Conservation (phyloP, 192 early-diverging fungal species). For the Ambispora gerdemannii region DNA sequence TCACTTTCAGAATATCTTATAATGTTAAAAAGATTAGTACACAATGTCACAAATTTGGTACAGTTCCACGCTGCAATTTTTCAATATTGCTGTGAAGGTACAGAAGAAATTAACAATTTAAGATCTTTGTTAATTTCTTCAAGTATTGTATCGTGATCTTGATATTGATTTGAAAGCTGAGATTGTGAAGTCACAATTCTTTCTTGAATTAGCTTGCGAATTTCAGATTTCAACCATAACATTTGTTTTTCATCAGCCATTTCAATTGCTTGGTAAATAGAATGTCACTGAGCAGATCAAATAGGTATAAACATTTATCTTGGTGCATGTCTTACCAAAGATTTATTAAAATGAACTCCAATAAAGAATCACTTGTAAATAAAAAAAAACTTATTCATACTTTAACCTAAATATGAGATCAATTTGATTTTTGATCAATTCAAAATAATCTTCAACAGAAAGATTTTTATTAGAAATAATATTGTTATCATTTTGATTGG, state of each 20-base stretch:
- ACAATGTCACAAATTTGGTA: conserved; percentile 2
- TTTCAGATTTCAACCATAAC: not conserved
- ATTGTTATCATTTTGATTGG: too few relatives aligned
- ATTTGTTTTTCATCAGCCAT: not conserved
- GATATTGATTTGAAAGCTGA: conserved; percentile 15
- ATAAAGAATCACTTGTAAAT: conserved; percentile 19
- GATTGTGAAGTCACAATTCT: conserved; percentile 10
- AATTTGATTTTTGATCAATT: conserved; percentile 19
- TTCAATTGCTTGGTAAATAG: conserved; percentile 5
- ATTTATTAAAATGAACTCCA: conserved; percentile 15
- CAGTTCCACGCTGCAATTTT: conserved; percentile 12
- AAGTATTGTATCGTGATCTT: conserved; percentile 22
- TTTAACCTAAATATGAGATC: conserved; percentile 18
- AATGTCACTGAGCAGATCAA: not conserved
- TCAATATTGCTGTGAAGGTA: conserved; percentile 24
- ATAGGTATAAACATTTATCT: conserved; percentile 17
- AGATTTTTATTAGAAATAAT: conserved; percentile 5
- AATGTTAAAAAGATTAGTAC: not conserved
- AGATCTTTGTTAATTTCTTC: conserved; percentile 28
- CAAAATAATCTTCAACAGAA: conserved; percentile 15
- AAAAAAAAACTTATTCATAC: conserved; percentile 22
- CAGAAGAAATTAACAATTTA: conserved; percentile 18
- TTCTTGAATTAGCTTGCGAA: conserved; percentile 11
- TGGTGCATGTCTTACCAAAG: conserved; percentile 10
- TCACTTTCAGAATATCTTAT: not conserved